Percentiles rank a stretch among this genome's conserved stretches.
Evolutionary conservation across 371 early-diverging fungal genomes (phyloP).

Genomic region (Polyrhizophydium stewartii): DNA sequence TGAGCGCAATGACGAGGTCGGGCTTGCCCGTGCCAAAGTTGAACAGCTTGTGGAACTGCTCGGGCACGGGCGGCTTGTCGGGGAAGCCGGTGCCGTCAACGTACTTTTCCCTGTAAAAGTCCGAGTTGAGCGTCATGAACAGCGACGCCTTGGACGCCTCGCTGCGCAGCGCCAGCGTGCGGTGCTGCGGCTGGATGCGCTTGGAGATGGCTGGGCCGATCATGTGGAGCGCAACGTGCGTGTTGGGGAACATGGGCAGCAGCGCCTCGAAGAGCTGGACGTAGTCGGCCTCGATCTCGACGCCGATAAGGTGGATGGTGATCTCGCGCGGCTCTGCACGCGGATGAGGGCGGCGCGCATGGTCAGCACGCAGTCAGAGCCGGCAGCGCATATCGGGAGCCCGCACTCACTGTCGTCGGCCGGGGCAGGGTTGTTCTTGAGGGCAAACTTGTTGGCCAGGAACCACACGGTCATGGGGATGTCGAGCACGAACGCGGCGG

Average conservation of each 20-base stretch:
- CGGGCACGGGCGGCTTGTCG: neutral
- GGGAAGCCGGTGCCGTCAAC: conserved; percentile 25
- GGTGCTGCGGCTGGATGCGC: conserved; percentile 26
- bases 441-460: conserved; percentile 20
- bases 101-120: conserved; percentile 28
- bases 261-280: conserved; percentile 31
- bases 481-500: conserved; percentile 41
- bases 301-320: conserved; percentile 37
- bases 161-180: conserved; percentile 18
- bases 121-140: conserved; percentile 23
- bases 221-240: conserved; percentile 42
- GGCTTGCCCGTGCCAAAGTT: conserved; percentile 32
- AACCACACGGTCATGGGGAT: conserved; percentile 41
- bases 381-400: neutral
- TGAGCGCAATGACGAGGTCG: conserved; percentile 33
- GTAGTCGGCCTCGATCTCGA: conserved; percentile 41
- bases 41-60: conserved; percentile 9
- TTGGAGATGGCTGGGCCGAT: conserved; percentile 31
- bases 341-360: too few species aligned
- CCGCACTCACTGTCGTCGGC: too few species aligned
- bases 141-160: conserved; percentile 18
- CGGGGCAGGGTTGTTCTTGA: too few species aligned
- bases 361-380: too few species aligned
- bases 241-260: conserved; percentile 38
- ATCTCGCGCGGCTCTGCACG: conserved; percentile 26